Percentiles rank a stretch among this genome's conserved stretches.
phyloP scores from a whole-genome alignment of 306 rosid species.

The Ceratonia siliqua region DNA sequence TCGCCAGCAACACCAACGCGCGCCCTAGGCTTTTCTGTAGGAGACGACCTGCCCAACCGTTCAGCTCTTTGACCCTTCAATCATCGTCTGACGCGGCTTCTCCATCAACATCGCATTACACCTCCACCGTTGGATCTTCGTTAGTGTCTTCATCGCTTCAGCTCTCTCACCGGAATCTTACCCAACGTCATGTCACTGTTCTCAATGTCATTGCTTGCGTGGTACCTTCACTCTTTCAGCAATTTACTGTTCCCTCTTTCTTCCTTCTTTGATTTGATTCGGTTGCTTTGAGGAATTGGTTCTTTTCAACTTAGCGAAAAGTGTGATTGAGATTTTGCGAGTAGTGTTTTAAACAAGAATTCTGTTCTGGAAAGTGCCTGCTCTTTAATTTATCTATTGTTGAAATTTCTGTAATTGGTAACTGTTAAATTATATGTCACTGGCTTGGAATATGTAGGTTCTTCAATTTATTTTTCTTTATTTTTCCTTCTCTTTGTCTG shows the following conservation, averaged over 20 bases:
- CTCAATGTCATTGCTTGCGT: slow-evolving; percentile 73
- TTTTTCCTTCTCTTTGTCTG: background rate
- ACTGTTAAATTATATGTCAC: background rate
- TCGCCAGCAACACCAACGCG: slow-evolving; percentile 5
- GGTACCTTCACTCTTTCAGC: slow-evolving; percentile 35
- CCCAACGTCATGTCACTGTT: slow-evolving; percentile 63
- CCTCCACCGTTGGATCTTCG: slow-evolving; percentile 53
- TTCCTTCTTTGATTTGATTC: background rate
- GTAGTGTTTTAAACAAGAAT: too few species aligned
- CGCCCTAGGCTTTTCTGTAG: slow-evolving; percentile 31
- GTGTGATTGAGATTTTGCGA: too few species aligned
- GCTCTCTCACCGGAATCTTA: slow-evolving; percentile 55
- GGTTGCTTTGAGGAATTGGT: background rate
- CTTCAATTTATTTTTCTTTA: background rate
- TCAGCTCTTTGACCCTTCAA: slow-evolving; percentile 36
- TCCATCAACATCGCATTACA: slow-evolving; percentile 41
- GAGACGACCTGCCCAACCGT: slow-evolving; percentile 31
- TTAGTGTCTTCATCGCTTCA: slow-evolving; percentile 39
- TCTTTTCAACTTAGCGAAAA: background rate
- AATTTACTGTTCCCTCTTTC: background rate
- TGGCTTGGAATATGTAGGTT: background rate
- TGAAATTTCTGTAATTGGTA: background rate
- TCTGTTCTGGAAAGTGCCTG: background rate
- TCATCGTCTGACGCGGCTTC: slow-evolving; percentile 31
- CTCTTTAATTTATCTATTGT: background rate